phyloP scores from a whole-genome alignment of 116 monocot genomes.

The Cymodocea nodosa region DNA sequence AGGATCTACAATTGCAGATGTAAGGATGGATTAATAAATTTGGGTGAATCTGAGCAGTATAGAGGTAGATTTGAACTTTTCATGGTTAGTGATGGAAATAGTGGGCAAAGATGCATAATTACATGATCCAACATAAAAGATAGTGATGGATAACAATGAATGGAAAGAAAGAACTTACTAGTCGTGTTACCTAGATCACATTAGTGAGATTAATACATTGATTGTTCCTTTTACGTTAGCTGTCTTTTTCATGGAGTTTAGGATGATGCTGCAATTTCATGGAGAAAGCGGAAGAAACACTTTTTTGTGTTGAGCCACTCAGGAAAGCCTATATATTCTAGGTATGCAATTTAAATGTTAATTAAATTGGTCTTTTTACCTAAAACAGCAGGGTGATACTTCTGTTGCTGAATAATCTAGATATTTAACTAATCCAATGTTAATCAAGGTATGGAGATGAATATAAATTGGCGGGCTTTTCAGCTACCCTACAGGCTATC shows the following conservation, averaged over 20 bases:
- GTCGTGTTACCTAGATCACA: not conserved
- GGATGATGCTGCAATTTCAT: constrained; percentile 87
- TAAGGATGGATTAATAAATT: too few species aligned
- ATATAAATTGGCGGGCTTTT: constrained; percentile 94
- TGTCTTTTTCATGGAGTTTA: constrained; percentile 14
- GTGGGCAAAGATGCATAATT: too few species aligned
- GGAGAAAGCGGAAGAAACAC: constrained; percentile 89
- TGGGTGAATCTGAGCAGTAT: too few species aligned
- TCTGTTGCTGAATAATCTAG: not conserved
- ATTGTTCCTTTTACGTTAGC: not conserved
- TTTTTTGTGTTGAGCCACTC: constrained; percentile 92
- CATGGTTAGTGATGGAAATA: too few species aligned
- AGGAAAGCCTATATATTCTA: constrained; percentile 95
- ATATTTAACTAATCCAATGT: constrained; percentile 2
- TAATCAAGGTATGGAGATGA: constrained; percentile 92
- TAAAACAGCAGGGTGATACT: too few species aligned
- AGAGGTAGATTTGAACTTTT: too few species aligned
- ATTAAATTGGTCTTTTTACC: not conserved
- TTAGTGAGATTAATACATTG: not conserved
- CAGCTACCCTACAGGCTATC: constrained; percentile 96
- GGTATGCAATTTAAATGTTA: constrained; percentile 18
- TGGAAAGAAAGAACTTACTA: too few species aligned
- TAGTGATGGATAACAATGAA: too few species aligned
- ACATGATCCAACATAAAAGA: too few species aligned
- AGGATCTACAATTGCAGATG: too few species aligned